phyloP scores from a whole-genome alignment of 2,329 filamentous ascomycete genomes.

The Colletotrichum theobromicola region DNA sequence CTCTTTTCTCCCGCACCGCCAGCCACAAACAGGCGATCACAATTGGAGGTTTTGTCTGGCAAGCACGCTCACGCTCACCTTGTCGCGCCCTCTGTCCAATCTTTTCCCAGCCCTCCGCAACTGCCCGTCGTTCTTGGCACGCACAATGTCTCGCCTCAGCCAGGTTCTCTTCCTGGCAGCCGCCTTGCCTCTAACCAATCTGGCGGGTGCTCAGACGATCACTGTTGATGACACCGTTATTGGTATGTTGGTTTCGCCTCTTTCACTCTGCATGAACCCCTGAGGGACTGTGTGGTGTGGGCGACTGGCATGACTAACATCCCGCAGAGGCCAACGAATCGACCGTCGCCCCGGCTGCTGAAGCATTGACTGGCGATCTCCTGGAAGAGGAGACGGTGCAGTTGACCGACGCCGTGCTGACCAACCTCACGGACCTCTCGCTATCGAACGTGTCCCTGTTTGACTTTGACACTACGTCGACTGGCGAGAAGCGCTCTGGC shows the following conservation, averaged over 20 bases:
- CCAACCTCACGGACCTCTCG: constrained; percentile 32
- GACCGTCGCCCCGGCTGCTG: not conserved
- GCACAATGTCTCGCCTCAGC: not conserved
- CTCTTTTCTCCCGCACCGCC: not conserved
- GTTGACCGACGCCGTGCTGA: constrained; percentile 34
- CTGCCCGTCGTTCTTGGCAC: not conserved
- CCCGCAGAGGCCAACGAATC: not conserved
- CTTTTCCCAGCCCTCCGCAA: not conserved
- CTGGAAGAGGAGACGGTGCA: not conserved
- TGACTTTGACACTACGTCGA: constrained; percentile 1
- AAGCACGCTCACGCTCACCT: not conserved
- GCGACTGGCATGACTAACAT: not conserved
- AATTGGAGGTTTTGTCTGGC: not conserved
- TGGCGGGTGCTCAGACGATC: constrained; percentile 1
- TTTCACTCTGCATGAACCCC: not conserved
- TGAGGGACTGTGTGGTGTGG: not conserved
- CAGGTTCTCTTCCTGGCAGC: not conserved
- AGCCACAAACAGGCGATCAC: not conserved
- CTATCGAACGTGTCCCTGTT: constrained; percentile 36
- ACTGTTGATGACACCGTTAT: not conserved
- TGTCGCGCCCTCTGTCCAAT: constrained; percentile 1
- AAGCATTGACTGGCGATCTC: not conserved
- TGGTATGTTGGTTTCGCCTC: not conserved
- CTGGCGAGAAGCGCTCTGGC: not conserved
- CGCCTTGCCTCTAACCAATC: not conserved